phyloP scores from a whole-genome alignment of 208 protist species.

The Trypanosoma cruzi region DNA sequence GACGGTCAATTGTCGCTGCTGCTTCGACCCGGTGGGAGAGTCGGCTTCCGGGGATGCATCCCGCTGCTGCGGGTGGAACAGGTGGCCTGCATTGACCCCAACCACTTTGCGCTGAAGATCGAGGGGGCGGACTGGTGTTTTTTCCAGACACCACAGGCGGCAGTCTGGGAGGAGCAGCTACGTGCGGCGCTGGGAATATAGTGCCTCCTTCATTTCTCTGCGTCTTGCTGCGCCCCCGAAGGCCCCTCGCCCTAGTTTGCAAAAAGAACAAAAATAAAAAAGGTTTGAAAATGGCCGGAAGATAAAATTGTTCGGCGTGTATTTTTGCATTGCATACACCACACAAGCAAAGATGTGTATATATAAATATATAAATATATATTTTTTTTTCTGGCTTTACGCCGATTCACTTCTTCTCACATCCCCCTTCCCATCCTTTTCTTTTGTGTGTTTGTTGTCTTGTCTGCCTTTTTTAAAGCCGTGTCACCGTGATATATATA shows the following conservation, averaged over 20 bases:
- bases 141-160: conserved; percentile 29
- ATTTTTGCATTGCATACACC: background rate
- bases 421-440: too few species aligned
- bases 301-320: background rate
- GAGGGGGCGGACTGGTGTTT: conserved; percentile 25
- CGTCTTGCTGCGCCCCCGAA: too few species aligned
- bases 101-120: conserved; percentile 32
- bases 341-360: background rate
- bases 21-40: conserved; percentile 7
- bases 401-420: background rate
- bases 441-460: too few species aligned
- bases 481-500: background rate
- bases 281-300: background rate
- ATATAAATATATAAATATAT: conserved; percentile 4
- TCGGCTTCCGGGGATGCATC: conserved; percentile 9
- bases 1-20: conserved; percentile 9
- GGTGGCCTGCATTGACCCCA: conserved; percentile 18
- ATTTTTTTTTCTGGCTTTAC: background rate
- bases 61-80: conserved; percentile 33
- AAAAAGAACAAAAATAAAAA: conserved; percentile 9
- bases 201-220: background rate
- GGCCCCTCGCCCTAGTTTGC: too few species aligned
- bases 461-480: background rate
- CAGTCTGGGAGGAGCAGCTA: conserved; percentile 27
- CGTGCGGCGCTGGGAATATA: conserved; percentile 23